Conservation (phyloP, 495 filamentous ascomycete genomes). For the Xylaria castorea region DNA sequence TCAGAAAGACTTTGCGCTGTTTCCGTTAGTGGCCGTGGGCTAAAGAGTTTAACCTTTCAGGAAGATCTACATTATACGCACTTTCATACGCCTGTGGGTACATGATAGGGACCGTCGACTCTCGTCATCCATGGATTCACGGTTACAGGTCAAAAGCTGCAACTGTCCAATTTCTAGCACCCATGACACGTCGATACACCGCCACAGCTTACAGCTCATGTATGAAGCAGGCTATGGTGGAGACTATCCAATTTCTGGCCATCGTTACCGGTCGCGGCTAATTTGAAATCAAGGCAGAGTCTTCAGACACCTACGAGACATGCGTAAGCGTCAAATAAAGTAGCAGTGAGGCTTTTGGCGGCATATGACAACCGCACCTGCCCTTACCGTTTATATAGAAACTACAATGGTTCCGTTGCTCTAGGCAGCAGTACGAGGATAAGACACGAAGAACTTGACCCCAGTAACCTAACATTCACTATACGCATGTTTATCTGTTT, state of each 20-base stretch:
- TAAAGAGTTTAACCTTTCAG: not conserved
- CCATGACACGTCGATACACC: not conserved
- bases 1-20: no score
- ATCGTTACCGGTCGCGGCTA: not conserved
- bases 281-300: not conserved
- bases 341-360: not conserved
- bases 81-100: not conserved
- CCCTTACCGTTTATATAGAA: not conserved
- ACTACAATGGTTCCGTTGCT: not conserved
- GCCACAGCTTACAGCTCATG: not conserved
- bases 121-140: not conserved
- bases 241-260: not conserved
- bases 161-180: not conserved
- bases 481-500: not conserved
- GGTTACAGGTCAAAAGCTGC: not conserved
- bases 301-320: not conserved
- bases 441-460: no score
- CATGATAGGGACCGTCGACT: not conserved
- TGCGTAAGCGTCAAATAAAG: not conserved
- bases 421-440: not conserved
- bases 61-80: not conserved
- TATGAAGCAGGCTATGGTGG: not conserved
- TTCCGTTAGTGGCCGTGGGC: no score
- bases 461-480: not conserved
- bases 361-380: not conserved